Percentiles rank a stretch among this genome's conserved stretches.
These are phyloP conservation scores for Bothriochloa decipiens DNA, from an alignment of 176 grass and related monocot genomes.

Conservation along the genomic window DNA sequence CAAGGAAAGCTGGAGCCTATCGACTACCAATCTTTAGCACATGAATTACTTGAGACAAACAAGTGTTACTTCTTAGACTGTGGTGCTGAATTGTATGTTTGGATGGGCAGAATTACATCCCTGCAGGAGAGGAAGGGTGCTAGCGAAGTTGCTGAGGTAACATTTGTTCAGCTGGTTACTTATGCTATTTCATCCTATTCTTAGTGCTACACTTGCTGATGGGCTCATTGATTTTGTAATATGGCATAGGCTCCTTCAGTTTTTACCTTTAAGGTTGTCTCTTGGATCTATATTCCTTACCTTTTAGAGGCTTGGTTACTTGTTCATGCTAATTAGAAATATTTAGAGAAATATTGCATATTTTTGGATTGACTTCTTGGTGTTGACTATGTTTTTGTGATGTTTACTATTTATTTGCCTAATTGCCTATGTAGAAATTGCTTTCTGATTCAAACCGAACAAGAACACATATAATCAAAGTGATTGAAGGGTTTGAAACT, in stretches of 20 bases:
- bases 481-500: slow-evolving; percentile 95
- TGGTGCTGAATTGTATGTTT: slow-evolving; percentile 76
- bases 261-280: not conserved
- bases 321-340: not conserved
- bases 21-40: slow-evolving; percentile 57
- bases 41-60: slow-evolving; percentile 86
- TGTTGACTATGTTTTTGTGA: slow-evolving; percentile 15
- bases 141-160: slow-evolving; percentile 82
- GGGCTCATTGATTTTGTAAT: slow-evolving; percentile 20
- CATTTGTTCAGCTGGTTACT: slow-evolving; percentile 9
- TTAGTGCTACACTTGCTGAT: not conserved
- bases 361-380: not conserved
- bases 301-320: slow-evolving; percentile 9
- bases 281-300: not conserved
- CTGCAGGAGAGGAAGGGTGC: slow-evolving; percentile 90
- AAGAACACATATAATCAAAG: slow-evolving; percentile 68
- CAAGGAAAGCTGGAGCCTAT: slow-evolving; percentile 66
- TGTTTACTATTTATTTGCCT: slow-evolving; percentile 22
- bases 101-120: slow-evolving; percentile 90
- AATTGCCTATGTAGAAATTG: slow-evolving; percentile 64
- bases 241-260: not conserved
- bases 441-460: slow-evolving; percentile 53
- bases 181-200: slow-evolving; percentile 8
- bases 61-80: slow-evolving; percentile 91
- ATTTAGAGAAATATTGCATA: slow-evolving; percentile 19